Evolutionary conservation across 208 protist species (phyloP), one percentile per base, ranked within the genome.

Genomic region (Trypanosoma rangeli): DNA sequence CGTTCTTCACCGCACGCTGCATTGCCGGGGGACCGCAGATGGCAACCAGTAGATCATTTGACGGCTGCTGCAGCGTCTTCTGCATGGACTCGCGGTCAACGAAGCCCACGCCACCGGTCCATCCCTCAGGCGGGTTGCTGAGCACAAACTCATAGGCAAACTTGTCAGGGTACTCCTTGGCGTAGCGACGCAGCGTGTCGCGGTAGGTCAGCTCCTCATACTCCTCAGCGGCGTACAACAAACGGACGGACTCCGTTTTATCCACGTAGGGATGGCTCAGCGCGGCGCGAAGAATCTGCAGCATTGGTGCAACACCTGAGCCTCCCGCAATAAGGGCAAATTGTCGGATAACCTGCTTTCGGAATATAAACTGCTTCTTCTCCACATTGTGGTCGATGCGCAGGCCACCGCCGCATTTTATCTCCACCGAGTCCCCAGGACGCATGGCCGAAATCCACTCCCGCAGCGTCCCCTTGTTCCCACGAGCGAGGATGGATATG

Each of bases 21-120:
- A 93, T 93, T 29, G 87, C 80, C 48, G 80, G 83, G 28, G 87
- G 87, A 3, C 87, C 87, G 70, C 87, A 93, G 62, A 93, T 90
- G n/a, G 79, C 87, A 9, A 93, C 70, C n/a, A 93, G 70, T 54
- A 89, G 68, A 56, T 87, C 87, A 55, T 86, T 79, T 22, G 76
- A 82, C 29, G 87, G 84, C 1, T 82, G 46, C 50, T 77, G 86
- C 49, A 92, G 50, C 24, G 53, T 74, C 10, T 72, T 78, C 61
- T 77, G 84, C 55, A 92, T 66, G 0, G 73, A 64, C 26, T 31
- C 20, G 3, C 66, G 54, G 33, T 85, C 79, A 33, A 90, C 72
- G 70, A 83, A 90, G 28, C 82, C 85, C 22, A 90, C 85, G 44
- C 86, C 85, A 46, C 73, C 82, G 12, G 85, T 90, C 85, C 85